phyloP scores from a whole-genome alignment of 1,284 basidiomycete species.

The Tilletia horrida region DNA sequence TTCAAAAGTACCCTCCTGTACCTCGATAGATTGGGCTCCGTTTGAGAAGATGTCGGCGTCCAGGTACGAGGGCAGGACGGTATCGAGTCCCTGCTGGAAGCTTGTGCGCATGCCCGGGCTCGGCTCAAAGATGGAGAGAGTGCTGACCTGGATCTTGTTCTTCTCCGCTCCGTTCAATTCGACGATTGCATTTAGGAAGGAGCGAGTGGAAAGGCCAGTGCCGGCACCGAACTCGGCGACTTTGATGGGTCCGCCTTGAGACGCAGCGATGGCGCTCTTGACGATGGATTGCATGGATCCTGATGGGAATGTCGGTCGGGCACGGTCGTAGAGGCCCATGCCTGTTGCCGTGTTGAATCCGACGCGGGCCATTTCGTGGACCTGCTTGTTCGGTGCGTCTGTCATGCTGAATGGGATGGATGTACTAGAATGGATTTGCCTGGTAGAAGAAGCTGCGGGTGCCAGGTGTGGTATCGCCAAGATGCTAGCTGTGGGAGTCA shows the following conservation, averaged over 20 bases:
- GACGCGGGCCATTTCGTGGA: conserved; percentile 33
- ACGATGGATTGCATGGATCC: conserved; percentile 36
- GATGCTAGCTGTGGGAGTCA: no score
- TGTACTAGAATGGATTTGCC: no score
- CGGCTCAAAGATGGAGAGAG: not conserved
- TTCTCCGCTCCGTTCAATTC: conserved; percentile 30
- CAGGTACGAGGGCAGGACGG: conserved; percentile 20
- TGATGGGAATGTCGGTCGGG: conserved; percentile 35
- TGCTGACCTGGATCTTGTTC: conserved; percentile 32
- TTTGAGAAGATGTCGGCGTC: conserved; percentile 28
- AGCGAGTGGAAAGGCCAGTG: conserved; percentile 47
- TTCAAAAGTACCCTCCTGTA: conserved; percentile 43
- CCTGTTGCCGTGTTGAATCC: conserved; percentile 38
- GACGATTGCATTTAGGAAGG: conserved; percentile 36
- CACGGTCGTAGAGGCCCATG: conserved; percentile 40
- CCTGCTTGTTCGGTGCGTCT: not conserved
- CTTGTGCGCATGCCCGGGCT: conserved; percentile 39
- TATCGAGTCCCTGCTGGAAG: conserved; percentile 28
- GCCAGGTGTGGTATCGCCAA: no score
- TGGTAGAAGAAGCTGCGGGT: no score
- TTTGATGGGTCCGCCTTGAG: conserved; percentile 27
- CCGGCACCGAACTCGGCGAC: conserved; percentile 49
- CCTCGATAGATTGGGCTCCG: conserved; percentile 19
- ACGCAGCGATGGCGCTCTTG: conserved; percentile 21
- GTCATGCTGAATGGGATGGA: no score